Conservation (phyloP, 805 yeast species). For the Barnettozyma californica region DNA sequence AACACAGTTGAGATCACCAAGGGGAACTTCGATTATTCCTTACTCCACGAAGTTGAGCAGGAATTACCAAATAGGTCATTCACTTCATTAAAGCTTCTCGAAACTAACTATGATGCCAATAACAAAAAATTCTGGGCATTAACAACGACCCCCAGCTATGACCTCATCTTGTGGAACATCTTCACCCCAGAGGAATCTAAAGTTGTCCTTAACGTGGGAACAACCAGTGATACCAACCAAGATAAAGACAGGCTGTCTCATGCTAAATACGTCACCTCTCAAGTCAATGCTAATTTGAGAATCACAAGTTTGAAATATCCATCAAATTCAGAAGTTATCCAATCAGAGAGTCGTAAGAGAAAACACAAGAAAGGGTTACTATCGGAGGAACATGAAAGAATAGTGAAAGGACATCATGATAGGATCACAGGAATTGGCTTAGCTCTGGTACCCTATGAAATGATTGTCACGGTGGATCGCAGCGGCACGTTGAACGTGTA, state of each 20-base stretch:
- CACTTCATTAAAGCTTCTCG: slow-evolving; percentile 17
- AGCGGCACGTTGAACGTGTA: slow-evolving; percentile 62
- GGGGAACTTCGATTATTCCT: background rate
- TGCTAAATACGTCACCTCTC: slow-evolving; percentile 21
- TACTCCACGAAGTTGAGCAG: background rate
- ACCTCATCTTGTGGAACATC: slow-evolving; percentile 36
- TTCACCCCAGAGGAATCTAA: slow-evolving; percentile 26
- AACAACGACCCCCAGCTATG: slow-evolving; percentile 15
- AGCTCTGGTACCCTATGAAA: slow-evolving; percentile 45
- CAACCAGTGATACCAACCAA: slow-evolving; percentile 3
- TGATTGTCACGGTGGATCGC: slow-evolving; percentile 63
- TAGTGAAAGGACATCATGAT: slow-evolving; percentile 45
- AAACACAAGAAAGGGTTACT: slow-evolving; percentile 31
- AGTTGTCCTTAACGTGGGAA: slow-evolving; percentile 19
- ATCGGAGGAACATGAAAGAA: slow-evolving; percentile 38
- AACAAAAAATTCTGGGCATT: slow-evolving; percentile 18
- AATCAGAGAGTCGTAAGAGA: slow-evolving; percentile 14
- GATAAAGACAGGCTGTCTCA: slow-evolving; percentile 17
- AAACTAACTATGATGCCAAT: slow-evolving; percentile 15
- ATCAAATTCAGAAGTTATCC: slow-evolving; percentile 9
- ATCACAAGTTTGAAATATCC: slow-evolving; percentile 35
- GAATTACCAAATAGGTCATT: slow-evolving; percentile 8
- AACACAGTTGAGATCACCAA: slow-evolving; percentile 14
- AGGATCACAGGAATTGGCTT: slow-evolving; percentile 43
- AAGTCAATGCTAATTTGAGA: slow-evolving; percentile 34